Conservation (phyloP, 2,329 filamentous ascomycete species). For the Pestalotiopsis sp. region DNA sequence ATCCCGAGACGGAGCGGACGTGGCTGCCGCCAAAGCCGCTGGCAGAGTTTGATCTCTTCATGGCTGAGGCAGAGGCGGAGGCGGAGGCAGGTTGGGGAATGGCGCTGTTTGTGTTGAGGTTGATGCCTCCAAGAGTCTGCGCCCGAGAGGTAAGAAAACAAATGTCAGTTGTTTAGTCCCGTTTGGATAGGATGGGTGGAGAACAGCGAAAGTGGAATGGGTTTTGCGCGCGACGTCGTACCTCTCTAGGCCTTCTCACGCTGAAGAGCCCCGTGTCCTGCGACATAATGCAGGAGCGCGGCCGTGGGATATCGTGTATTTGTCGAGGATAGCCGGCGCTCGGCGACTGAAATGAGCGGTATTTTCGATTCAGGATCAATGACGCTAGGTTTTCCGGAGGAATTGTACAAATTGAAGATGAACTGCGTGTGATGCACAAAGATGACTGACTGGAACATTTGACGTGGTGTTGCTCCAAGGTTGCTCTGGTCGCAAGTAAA, state of each 20-base stretch:
- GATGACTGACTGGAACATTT: neutral
- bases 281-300: conserved; percentile 64
- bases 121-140: conserved; percentile 85
- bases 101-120: conserved; percentile 67
- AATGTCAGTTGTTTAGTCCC: neutral
- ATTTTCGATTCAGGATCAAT: neutral
- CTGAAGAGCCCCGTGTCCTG: conserved; percentile 89
- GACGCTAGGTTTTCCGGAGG: neutral
- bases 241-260: conserved; percentile 88
- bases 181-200: neutral
- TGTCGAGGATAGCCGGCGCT: neutral
- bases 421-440: neutral
- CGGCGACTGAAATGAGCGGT: neutral
- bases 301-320: neutral
- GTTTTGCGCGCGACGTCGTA: conserved; percentile 45
- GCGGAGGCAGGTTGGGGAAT: conserved; percentile 88
- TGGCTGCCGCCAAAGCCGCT: conserved; percentile 73
- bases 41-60: conserved; percentile 89
- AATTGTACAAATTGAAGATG: neutral
- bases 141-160: conserved; percentile 10
- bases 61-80: conserved; percentile 68
- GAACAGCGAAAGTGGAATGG: conserved; percentile 4
- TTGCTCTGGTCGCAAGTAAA: conserved; percentile 16
- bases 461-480: conserved; percentile 11
- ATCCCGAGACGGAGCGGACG: conserved; percentile 79